Evolutionary conservation across 1,284 basidiomycete species (phyloP).

Genomic region (Kalmanozyma brasiliensis): DNA sequence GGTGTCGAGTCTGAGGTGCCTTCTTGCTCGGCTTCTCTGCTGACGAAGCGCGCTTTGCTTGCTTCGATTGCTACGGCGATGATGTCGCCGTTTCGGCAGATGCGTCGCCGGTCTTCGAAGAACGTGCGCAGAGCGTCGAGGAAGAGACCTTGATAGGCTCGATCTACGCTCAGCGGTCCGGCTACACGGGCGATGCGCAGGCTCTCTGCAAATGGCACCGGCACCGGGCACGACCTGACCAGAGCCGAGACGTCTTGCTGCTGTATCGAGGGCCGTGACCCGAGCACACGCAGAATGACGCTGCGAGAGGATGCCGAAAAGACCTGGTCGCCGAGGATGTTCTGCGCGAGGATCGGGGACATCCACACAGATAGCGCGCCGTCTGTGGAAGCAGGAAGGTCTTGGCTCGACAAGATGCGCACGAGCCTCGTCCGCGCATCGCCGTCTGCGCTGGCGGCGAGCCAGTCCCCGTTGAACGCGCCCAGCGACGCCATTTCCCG

Average conservation of each 20-base stretch:
- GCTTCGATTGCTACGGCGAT: conserved; percentile 78
- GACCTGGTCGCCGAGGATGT: conserved; percentile 43
- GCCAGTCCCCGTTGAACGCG: conserved; percentile 88
- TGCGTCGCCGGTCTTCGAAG: conserved; percentile 74
- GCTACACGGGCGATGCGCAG: conserved; percentile 85
- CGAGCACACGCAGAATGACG: conserved; percentile 34
- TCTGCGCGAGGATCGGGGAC: conserved; percentile 54
- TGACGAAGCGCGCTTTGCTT: conserved; percentile 66
- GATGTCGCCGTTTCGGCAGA: conserved; percentile 84
- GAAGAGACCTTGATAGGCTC: conserved; percentile 78
- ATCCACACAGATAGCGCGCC: conserved; percentile 26
- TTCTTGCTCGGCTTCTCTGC: conserved; percentile 42
- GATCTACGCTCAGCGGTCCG: conserved; percentile 80
- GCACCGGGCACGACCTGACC: conserved; percentile 50
- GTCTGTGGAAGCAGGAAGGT: conserved; percentile 8
- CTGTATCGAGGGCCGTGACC: conserved; percentile 14
- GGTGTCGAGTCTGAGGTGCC: conserved; percentile 61
- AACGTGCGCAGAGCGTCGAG: conserved; percentile 77
- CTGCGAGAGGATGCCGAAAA: conserved; percentile 21
- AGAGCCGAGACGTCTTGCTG: conserved; percentile 44
- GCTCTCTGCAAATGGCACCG: conserved; percentile 61
- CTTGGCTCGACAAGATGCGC: conserved; percentile 42
- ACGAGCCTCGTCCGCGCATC: conserved; percentile 39
- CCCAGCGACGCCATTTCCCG: conserved; percentile 78
- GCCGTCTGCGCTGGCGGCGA: conserved; percentile 69